Conservation (phyloP, 257 asterid species). For the Lantana camara region DNA sequence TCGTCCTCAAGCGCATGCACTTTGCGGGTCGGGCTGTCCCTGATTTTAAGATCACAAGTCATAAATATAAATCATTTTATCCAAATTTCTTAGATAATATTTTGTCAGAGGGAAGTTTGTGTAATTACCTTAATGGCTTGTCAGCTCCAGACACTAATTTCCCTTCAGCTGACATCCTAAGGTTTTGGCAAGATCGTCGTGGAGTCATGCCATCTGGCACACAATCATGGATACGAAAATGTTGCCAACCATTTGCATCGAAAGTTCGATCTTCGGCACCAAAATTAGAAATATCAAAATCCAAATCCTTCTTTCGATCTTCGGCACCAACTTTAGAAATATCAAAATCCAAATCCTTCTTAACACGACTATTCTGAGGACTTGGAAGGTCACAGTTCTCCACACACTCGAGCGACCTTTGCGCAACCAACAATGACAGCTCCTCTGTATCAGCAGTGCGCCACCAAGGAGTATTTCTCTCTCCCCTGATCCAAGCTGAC, state of each 20-base stretch:
- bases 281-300: conserved; percentile 24
- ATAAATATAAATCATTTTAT: not conserved
- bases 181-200: conserved; percentile 32
- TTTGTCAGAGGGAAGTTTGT: not conserved
- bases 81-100: too few relatives aligned
- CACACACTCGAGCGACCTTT: conserved; percentile 54
- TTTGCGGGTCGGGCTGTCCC: conserved; percentile 27
- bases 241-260: conserved; percentile 9
- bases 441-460: conserved; percentile 80
- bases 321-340: conserved; percentile 24
- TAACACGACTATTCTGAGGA: conserved; percentile 51
- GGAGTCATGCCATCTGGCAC: conserved; percentile 22
- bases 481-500: conserved; percentile 56
- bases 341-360: conserved; percentile 40
- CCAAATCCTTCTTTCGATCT: too few relatives aligned
- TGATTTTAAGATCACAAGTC: conserved; percentile 28
- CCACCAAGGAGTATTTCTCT: conserved; percentile 80
- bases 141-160: conserved; percentile 30
- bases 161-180: conserved; percentile 29
- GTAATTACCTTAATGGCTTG: conserved; percentile 44
- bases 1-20: conserved; percentile 31
- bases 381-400: conserved; percentile 94
- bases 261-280: conserved; percentile 28
- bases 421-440: conserved; percentile 68
- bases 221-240: conserved; percentile 18